Evolutionary conservation across 495 filamentous ascomycete genomes (phyloP).

Genomic region (Niebla homalea): DNA sequence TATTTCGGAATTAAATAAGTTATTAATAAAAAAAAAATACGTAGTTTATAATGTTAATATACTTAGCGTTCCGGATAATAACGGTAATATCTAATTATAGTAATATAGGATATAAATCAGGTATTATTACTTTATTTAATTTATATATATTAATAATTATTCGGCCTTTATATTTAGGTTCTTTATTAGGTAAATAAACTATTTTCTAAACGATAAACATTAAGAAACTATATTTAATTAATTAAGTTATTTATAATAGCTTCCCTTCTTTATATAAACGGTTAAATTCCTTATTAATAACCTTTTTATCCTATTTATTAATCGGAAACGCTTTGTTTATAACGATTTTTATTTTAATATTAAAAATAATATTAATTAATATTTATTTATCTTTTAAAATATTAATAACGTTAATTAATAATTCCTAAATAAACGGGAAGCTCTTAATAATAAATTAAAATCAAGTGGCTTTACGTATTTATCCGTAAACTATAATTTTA

Average conservation of each 20-base stretch:
- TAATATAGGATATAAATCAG: not conserved
- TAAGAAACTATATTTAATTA: not conserved
- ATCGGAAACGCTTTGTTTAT: not conserved
- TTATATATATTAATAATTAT: constrained; percentile 5
- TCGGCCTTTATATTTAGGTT: not conserved
- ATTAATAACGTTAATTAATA: not conserved
- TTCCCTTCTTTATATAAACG: not conserved
- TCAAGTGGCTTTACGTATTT: not conserved
- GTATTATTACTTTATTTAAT: constrained; percentile 2
- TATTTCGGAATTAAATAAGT: not conserved
- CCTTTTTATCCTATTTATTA: not conserved
- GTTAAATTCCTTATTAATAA: constrained; percentile 6
- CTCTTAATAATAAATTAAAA: not conserved
- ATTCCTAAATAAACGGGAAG: not conserved
- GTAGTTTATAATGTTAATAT: constrained; percentile 5
- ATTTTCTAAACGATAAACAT: constrained; percentile 1
- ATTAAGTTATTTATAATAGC: not conserved
- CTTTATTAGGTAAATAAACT: not conserved
- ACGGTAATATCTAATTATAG: constrained; percentile 6
- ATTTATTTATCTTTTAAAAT: no score
- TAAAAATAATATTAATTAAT: no score
- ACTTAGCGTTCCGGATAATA: not conserved
- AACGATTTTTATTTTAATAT: not conserved
- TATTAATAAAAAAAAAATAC: constrained; percentile 6
- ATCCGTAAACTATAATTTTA: not conserved